Percentiles rank a stretch among this genome's conserved stretches.
phyloP scores from a whole-genome alignment of 352 stramenopile genomes.

The Globisporangium cylindrosporum region DNA sequence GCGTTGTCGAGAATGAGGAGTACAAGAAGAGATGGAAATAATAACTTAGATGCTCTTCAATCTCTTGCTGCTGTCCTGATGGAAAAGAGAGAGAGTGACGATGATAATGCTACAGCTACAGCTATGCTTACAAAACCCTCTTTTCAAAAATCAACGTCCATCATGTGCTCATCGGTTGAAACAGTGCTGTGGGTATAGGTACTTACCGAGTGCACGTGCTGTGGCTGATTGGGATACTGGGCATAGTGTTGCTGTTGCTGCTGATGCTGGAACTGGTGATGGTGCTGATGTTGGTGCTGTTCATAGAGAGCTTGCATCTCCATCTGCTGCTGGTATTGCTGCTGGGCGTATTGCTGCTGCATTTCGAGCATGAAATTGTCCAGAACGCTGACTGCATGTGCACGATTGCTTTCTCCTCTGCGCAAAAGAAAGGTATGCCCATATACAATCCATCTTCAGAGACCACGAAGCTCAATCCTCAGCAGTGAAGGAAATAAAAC shows the following conservation, averaged over 20 bases:
- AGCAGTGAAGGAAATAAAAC: neutral
- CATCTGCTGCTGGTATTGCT: conserved; percentile 35
- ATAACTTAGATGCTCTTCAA: conserved; percentile 43
- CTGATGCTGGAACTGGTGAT: conserved; percentile 28
- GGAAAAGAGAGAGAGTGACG: neutral
- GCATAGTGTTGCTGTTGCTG: conserved; percentile 21
- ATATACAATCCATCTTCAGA: neutral
- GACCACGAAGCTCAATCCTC: neutral
- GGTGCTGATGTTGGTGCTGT: conserved; percentile 31
- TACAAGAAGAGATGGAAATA: conserved; percentile 86
- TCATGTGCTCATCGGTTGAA: conserved; percentile 48
- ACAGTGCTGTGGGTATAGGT: conserved; percentile 12
- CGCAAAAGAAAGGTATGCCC: neutral
- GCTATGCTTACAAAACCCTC: neutral
- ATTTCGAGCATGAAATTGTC: conserved; percentile 65
- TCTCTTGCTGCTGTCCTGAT: neutral
- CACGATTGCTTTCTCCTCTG: conserved; percentile 43
- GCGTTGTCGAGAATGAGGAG: conserved; percentile 58
- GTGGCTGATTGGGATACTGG: conserved; percentile 19
- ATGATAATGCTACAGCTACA: conserved; percentile 3
- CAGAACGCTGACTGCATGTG: conserved; percentile 53
- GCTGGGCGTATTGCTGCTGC: conserved; percentile 43
- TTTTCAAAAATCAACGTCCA: conserved; percentile 52
- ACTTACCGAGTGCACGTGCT: conserved; percentile 15
- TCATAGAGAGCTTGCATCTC: conserved; percentile 22